These are phyloP conservation scores for Lophiostoma macrostomum DNA, from an alignment of 495 filamentous ascomycete genomes.

Conservation along the genomic window DNA sequence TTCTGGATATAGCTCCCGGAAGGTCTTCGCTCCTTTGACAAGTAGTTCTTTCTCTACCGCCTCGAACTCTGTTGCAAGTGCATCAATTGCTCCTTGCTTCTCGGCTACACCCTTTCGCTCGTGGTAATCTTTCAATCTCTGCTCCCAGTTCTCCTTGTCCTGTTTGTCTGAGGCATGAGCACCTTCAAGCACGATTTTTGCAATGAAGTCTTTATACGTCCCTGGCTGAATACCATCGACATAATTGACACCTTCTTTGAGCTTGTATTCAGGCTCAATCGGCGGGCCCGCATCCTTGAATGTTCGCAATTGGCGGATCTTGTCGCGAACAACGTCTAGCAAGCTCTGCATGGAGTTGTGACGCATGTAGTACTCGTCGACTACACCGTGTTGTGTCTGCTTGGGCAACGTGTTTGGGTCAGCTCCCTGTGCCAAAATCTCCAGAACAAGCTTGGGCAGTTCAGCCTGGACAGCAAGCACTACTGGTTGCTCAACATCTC, in stretches of 20 bases:
- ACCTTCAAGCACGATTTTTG: constrained; percentile 38
- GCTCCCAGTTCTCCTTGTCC: constrained; percentile 34
- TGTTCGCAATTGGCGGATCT: constrained; percentile 47
- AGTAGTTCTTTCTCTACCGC: constrained; percentile 53
- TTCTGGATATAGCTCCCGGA: constrained; percentile 60
- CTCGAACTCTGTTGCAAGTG: constrained; percentile 50
- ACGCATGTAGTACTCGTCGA: constrained; percentile 15
- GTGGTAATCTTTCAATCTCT: constrained; percentile 31
- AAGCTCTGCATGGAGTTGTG: constrained; percentile 43
- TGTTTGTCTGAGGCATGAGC: constrained; percentile 24
- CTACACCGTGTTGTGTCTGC: constrained; percentile 37
- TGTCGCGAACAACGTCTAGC: constrained; percentile 54
- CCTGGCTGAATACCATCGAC: constrained; percentile 46
- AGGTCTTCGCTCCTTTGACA: constrained; percentile 60
- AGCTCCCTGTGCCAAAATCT: constrained; percentile 57
- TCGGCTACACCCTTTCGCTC: constrained; percentile 43
- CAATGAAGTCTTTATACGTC: constrained; percentile 54
- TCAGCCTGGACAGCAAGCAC: constrained; percentile 53
- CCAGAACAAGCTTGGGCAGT: constrained; percentile 51
- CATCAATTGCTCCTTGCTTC: constrained; percentile 52
- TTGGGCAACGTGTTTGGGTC: constrained; percentile 53
- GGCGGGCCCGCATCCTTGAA: constrained; percentile 39
- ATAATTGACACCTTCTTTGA: constrained; percentile 42
- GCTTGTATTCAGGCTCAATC: constrained; percentile 29
- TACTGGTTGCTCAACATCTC: constrained; percentile 55